Conservation (phyloP, 2,329 filamentous ascomycete species). For the Atkinsonella hypoxylon region DNA sequence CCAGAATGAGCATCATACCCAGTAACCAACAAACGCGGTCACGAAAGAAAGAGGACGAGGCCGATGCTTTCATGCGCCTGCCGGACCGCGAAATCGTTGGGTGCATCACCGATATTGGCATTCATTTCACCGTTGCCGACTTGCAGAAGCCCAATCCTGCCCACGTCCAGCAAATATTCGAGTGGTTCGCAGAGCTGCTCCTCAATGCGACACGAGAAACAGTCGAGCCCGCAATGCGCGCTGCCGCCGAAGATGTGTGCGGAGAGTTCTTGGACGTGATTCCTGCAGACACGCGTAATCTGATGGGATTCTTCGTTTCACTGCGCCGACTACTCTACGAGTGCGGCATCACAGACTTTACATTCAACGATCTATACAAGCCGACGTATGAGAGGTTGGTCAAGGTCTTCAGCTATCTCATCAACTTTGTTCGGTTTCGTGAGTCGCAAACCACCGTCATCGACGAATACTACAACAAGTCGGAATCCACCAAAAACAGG, state of each 20-base stretch:
- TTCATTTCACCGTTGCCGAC: conserved; percentile 75
- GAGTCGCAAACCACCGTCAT: conserved; percentile 84
- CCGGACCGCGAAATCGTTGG: conserved; percentile 75
- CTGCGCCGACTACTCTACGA: conserved; percentile 68
- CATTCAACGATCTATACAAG: conserved; percentile 81
- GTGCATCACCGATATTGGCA: conserved; percentile 94
- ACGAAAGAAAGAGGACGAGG: conserved; percentile 47
- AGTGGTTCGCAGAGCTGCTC: conserved; percentile 90
- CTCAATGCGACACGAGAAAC: conserved; percentile 90
- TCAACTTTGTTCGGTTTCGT: conserved; percentile 96
- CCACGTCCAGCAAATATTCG: conserved; percentile 94
- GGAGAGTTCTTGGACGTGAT: conserved; percentile 77
- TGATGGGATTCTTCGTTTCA: conserved; percentile 91
- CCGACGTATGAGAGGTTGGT: conserved; percentile 83
- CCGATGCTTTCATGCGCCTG: conserved; percentile 47
- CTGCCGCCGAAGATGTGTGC: conserved; percentile 77
- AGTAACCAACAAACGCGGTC: conserved; percentile 36
- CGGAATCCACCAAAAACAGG: conserved; percentile 71
- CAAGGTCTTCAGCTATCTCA: conserved; percentile 94
- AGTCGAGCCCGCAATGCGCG: conserved; percentile 89
- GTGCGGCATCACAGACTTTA: conserved; percentile 89
- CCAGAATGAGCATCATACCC: conserved; percentile 49
- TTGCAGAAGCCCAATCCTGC: conserved; percentile 88
- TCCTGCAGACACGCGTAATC: conserved; percentile 75
- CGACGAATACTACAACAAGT: conserved; percentile 86